These are phyloP conservation scores for Cytospora leucostoma DNA, from an alignment of 2,329 filamentous ascomycete species.

Conservation along the genomic window DNA sequence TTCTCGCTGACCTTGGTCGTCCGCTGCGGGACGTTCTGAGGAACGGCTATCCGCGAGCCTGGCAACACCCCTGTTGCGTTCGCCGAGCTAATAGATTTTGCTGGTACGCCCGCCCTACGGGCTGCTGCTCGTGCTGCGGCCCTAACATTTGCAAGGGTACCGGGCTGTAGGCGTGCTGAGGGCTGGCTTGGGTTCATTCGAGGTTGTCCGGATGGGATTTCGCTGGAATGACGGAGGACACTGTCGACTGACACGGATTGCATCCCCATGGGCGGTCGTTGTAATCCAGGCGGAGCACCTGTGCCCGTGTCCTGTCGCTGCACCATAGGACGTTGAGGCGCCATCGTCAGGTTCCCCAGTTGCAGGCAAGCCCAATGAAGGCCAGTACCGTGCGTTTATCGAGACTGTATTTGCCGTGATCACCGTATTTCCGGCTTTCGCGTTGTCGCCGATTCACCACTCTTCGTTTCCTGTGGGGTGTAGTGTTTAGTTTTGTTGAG, in stretches of 20 bases:
- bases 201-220: constrained; percentile 92
- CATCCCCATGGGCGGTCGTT: constrained; percentile 43
- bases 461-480: not conserved
- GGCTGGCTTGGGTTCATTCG: constrained; percentile 48
- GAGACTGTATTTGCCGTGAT: not conserved
- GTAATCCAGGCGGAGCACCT: not conserved
- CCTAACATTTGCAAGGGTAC: constrained; percentile 23
- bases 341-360: constrained; percentile 5
- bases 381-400: not conserved
- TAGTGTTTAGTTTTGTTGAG: not conserved
- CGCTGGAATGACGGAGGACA: constrained; percentile 88
- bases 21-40: constrained; percentile 71
- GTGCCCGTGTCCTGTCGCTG: constrained; percentile 27
- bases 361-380: not conserved
- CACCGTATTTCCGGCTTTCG: not conserved
- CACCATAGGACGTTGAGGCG: constrained; percentile 33
- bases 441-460: not conserved
- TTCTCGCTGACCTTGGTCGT: constrained; percentile 96
- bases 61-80: constrained; percentile 32
- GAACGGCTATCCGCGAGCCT: constrained; percentile 45
- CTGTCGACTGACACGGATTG: constrained; percentile 90
- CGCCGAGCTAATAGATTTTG: constrained; percentile 12
- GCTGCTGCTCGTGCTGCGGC: constrained; percentile 24
- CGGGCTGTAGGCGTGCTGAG: constrained; percentile 21
- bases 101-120: constrained; percentile 31